Evolutionary conservation across 139 green algal species (phyloP).

Genomic region (Chlorella sp.): DNA sequence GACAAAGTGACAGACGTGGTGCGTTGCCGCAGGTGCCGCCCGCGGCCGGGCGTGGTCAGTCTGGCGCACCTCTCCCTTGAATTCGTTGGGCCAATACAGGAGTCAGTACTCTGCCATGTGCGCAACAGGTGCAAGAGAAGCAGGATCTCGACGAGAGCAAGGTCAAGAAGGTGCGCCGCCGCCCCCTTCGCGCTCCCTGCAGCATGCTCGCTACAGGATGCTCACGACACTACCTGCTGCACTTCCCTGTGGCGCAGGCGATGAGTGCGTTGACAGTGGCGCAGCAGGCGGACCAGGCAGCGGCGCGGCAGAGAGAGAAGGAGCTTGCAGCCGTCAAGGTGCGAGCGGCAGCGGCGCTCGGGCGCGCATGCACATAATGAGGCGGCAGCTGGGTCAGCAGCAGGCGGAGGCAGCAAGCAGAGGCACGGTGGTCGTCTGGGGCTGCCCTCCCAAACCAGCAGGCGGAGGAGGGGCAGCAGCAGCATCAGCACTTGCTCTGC

Average conservation of each 20-base stretch:
- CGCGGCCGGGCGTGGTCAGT: too few species aligned
- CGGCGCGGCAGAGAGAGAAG: slow-evolving; percentile 49
- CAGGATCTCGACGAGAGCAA: slow-evolving; percentile 39
- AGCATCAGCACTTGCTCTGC: too few species aligned
- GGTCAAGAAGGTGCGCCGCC: slow-evolving; percentile 29
- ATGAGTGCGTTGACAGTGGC: slow-evolving; percentile 55
- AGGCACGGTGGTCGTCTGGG: too few species aligned
- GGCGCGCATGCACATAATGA: not conserved
- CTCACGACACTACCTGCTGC: too few species aligned
- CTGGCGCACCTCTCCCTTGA: too few species aligned
- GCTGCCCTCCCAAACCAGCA: too few species aligned
- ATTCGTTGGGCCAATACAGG: too few species aligned
- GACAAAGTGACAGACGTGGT: slow-evolving; percentile 26
- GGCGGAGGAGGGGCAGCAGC: too few species aligned
- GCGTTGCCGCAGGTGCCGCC: not conserved
- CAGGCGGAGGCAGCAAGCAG: too few species aligned
- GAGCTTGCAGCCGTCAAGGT: slow-evolving; percentile 77
- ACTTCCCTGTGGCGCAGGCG: slow-evolving; percentile 27
- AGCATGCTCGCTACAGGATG: too few species aligned
- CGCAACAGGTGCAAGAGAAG: slow-evolving; percentile 32
- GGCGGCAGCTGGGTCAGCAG: too few species aligned
- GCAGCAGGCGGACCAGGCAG: slow-evolving; percentile 55
- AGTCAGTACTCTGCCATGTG: too few species aligned
- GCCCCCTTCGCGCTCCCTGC: not conserved
- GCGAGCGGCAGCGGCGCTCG: not conserved